These are phyloP conservation scores for Abrus pulchellus DNA, from an alignment of 306 rosid genomes.

Conservation along the genomic window DNA sequence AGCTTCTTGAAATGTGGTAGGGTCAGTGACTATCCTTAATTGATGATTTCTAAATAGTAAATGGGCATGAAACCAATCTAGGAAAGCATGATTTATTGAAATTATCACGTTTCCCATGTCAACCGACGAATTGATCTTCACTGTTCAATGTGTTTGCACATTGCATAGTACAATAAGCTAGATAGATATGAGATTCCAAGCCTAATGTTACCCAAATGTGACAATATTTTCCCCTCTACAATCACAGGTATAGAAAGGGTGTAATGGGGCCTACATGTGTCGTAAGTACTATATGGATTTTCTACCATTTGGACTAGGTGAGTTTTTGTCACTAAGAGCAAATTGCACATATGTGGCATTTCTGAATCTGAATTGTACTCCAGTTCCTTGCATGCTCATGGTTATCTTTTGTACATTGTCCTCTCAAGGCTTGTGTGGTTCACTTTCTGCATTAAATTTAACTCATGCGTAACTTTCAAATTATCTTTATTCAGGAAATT, in stretches of 20 bases:
- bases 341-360: slow-evolving; percentile 41
- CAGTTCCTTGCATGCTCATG: slow-evolving; percentile 36
- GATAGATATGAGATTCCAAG: slow-evolving; percentile 30
- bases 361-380: slow-evolving; percentile 51
- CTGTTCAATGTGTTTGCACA: slow-evolving; percentile 12
- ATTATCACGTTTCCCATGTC: slow-evolving; percentile 11
- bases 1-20: slow-evolving; percentile 45
- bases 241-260: slow-evolving; percentile 15
- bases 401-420: slow-evolving; percentile 45
- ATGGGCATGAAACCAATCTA: slow-evolving; percentile 22
- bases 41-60: slow-evolving; percentile 25
- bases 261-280: slow-evolving; percentile 28
- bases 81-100: slow-evolving; percentile 27
- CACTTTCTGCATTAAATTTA: slow-evolving; percentile 44
- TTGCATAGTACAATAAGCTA: slow-evolving; percentile 38
- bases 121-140: slow-evolving; percentile 21
- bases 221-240: slow-evolving; percentile 27
- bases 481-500: slow-evolving; percentile 16
- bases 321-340: slow-evolving; percentile 49
- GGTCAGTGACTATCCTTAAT: slow-evolving; percentile 38
- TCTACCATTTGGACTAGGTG: slow-evolving; percentile 51
- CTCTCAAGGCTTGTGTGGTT: slow-evolving; percentile 43
- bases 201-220: slow-evolving; percentile 43
- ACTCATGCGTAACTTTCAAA: slow-evolving; percentile 17
- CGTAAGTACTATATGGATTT: slow-evolving; percentile 53